These are phyloP conservation scores for Malania oleifera DNA, from an alignment of 164 flowering plant species.

Conservation along the genomic window DNA sequence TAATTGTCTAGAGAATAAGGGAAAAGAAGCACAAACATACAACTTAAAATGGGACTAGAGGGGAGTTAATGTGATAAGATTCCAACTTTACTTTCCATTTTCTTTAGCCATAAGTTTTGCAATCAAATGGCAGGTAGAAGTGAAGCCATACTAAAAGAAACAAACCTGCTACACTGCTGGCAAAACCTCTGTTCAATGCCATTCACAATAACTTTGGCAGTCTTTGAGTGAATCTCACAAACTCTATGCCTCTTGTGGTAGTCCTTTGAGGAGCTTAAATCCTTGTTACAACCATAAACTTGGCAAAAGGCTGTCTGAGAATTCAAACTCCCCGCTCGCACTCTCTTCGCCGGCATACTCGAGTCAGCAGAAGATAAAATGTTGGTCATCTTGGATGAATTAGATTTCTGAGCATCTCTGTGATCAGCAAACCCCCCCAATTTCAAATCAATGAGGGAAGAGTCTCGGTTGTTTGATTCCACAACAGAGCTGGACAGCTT, in stretches of 20 bases:
- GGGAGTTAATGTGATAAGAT: too few species aligned
- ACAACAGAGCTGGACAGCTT: constrained; percentile 35
- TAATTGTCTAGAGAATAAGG: too few species aligned
- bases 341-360: too few species aligned
- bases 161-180: constrained; percentile 27
- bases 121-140: neutral
- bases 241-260: constrained; percentile 20
- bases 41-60: too few species aligned
- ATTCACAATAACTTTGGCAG: constrained; percentile 10
- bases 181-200: constrained; percentile 22
- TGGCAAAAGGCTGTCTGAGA: constrained; percentile 4
- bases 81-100: too few species aligned
- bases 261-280: constrained; percentile 6
- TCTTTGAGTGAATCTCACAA: constrained; percentile 17
- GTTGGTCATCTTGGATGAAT: constrained; percentile 18
- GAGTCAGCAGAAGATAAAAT: too few species aligned
- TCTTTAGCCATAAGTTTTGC: too few species aligned
- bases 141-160: neutral
- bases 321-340: neutral
- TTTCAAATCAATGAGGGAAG: constrained; percentile 53
- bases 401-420: constrained; percentile 23
- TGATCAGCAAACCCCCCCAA: constrained; percentile 50
- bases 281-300: constrained; percentile 9
- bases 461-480: constrained; percentile 35
- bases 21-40: too few species aligned